A percentile compares a stretch with the other conserved stretches of the same genome.
These are phyloP conservation scores for Yamadazyma mexicana DNA, from an alignment of 1,139 yeast species.

Conservation along the genomic window DNA sequence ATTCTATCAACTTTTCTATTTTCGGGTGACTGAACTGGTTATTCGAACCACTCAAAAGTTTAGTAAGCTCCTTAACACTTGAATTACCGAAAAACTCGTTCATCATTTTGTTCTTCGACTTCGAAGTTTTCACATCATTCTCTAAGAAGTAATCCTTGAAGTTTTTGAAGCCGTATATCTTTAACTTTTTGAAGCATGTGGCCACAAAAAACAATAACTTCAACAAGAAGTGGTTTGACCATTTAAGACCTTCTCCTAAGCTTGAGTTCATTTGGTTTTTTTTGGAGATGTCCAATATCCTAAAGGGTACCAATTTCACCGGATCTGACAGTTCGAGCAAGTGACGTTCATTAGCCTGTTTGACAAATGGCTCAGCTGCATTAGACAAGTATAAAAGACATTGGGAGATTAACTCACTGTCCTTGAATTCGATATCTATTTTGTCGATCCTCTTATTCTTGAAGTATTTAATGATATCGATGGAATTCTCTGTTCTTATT, in stretches of 20 bases:
- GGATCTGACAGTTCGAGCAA: constrained; percentile 69
- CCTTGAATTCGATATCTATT: constrained; percentile 57
- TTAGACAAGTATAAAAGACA: constrained; percentile 43
- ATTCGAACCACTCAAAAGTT: constrained; percentile 35
- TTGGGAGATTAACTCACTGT: constrained; percentile 46
- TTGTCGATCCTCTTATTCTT: constrained; percentile 66
- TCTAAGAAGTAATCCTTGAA: constrained; percentile 70
- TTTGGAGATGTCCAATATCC: constrained; percentile 69
- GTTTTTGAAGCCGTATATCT: constrained; percentile 79
- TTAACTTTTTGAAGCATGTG: constrained; percentile 64
- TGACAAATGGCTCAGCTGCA: constrained; percentile 66
- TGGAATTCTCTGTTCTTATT: constrained; percentile 80
- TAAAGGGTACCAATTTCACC: constrained; percentile 64
- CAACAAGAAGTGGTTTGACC: constrained; percentile 63
- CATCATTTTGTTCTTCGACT: constrained; percentile 58
- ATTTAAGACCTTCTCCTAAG: constrained; percentile 65
- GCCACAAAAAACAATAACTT: constrained; percentile 75
- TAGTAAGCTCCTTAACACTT: constrained; percentile 29
- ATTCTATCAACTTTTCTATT: constrained; percentile 57
- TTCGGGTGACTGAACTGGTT: constrained; percentile 73
- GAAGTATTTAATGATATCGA: constrained; percentile 78
- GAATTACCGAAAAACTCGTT: constrained; percentile 59
- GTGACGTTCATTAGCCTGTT: constrained; percentile 61
- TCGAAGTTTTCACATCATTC: constrained; percentile 48
- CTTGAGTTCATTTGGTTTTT: constrained; percentile 51